phyloP scores from a whole-genome alignment of 495 filamentous ascomycete species.

The Aspergillus sclerotioniger region DNA sequence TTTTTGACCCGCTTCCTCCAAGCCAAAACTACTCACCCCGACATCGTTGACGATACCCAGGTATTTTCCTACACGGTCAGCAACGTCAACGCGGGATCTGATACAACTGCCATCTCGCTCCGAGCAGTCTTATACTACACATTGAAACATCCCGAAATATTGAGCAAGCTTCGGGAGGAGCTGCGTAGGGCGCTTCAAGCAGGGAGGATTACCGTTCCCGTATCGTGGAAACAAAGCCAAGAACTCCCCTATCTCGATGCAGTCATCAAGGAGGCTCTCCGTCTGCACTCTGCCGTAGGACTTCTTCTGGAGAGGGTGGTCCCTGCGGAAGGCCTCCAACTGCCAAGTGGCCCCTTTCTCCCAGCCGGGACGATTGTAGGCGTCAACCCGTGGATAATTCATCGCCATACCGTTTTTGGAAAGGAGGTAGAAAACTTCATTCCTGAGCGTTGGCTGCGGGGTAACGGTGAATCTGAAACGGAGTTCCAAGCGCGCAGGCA shows the following conservation, averaged over 20 bases:
- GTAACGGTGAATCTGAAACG: not conserved
- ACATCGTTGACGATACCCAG: constrained; percentile 28
- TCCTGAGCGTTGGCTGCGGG: not conserved
- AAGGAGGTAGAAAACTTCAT: not conserved
- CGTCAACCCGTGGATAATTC: not conserved
- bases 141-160: constrained; percentile 46
- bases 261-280: constrained; percentile 65
- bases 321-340: constrained; percentile 27
- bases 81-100: constrained; percentile 51
- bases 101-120: constrained; percentile 64
- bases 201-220: not conserved
- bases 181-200: constrained; percentile 45
- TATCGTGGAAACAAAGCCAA: constrained; percentile 41
- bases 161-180: constrained; percentile 48
- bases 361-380: constrained; percentile 59
- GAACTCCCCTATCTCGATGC: constrained; percentile 61
- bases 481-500: not conserved
- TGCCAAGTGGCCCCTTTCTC: constrained; percentile 48
- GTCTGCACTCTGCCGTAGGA: constrained; percentile 61
- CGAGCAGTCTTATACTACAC: constrained; percentile 52
- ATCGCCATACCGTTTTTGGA: not conserved
- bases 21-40: constrained; percentile 29
- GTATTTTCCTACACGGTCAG: constrained; percentile 28
- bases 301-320: constrained; percentile 53
- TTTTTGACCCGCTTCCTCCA: constrained; percentile 14